Base-by-base conservation (phyloP, 2,329 filamentous ascomycete genomes). In the Lachnellula willkommii region DNA sequence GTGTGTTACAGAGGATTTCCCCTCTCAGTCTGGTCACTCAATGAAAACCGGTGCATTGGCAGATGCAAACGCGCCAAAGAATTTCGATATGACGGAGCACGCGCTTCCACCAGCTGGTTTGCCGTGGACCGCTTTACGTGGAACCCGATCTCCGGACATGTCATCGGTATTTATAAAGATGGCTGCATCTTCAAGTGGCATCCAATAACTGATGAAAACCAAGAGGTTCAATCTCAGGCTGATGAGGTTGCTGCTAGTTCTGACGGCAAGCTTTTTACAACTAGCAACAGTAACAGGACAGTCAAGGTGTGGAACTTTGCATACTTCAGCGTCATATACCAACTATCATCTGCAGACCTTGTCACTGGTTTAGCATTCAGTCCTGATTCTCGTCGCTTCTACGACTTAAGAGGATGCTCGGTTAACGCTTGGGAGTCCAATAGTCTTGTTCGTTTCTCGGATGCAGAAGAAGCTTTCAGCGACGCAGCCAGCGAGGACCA, bases 381-480 rank as follows among this genome's bases (percentile, higher is more conserved):
- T 46, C 46, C 55, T 2, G 65, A 69, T 57, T 53, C 56, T 1
- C 47, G 51, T 20, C 51, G 61, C 5, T 47, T 69, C 5, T 68
- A 63, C 36, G 64, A 66, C 26, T 35, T 64, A 1, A 43, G 63
- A 14, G 56, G 58, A 6, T 37, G 39, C 3, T 56, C 55, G 14
- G 62, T 63, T 47, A 67, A 60, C 35, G 60, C 65, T 5, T 69
- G 66, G 66, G 62, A 67, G 40, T 64, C 65, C 5, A 60, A 64
- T 39, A 42, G 39, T 5, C 54, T 69, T 15, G 42, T 62, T 22
- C 43, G 55, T 1, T 52, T 66, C 17, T 51, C 54, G 0, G 61
- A 66, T 15, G 42, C 28, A 15, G 55, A 55, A 8, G 43, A 58
- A 37, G n/a, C 28, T 12, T 37, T 24, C 17, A 45, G 17, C 32